phyloP scores from a whole-genome alignment of 805 yeast genomes.

The Candida ovalis region DNA sequence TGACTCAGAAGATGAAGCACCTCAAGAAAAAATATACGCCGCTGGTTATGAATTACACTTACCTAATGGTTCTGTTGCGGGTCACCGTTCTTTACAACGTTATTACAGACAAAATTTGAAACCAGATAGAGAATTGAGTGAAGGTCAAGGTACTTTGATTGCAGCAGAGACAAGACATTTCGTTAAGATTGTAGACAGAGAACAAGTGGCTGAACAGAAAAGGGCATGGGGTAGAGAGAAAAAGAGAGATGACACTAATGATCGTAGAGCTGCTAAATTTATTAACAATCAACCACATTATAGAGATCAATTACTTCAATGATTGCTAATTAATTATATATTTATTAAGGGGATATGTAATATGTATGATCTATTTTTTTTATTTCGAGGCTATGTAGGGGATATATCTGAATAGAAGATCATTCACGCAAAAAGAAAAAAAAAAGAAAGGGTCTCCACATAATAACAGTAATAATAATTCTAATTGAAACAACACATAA shows the following conservation, averaged over 20 bases:
- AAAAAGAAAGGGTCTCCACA: too few relatives aligned
- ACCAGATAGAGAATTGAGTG: conserved; percentile 47
- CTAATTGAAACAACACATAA: too few relatives aligned
- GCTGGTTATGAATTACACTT: conserved; percentile 62
- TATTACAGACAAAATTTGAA: conserved; percentile 64
- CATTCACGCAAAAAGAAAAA: too few relatives aligned
- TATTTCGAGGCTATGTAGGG: too few relatives aligned
- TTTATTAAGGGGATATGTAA: too few relatives aligned
- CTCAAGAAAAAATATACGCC: conserved; percentile 29
- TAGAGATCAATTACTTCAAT: conserved; percentile 66
- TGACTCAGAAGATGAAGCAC: conserved; percentile 30
- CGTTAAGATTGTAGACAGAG: conserved; percentile 36
- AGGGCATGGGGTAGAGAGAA: conserved; percentile 60
- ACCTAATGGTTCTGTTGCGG: conserved; percentile 75
- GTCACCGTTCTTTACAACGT: conserved; percentile 74
- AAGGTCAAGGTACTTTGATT: conserved; percentile 70
- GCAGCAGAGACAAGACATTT: conserved; percentile 69
- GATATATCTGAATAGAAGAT: too few relatives aligned
- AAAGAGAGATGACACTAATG: conserved; percentile 46
- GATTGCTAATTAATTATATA: not conserved
- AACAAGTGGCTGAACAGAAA: conserved; percentile 41
- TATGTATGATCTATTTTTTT: not conserved
- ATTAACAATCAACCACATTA: conserved; percentile 81
- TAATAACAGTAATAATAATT: too few relatives aligned
- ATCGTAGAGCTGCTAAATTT: conserved; percentile 58